Conservation (phyloP, 768 basidiomycete species). For the Arthromyces matolae region DNA sequence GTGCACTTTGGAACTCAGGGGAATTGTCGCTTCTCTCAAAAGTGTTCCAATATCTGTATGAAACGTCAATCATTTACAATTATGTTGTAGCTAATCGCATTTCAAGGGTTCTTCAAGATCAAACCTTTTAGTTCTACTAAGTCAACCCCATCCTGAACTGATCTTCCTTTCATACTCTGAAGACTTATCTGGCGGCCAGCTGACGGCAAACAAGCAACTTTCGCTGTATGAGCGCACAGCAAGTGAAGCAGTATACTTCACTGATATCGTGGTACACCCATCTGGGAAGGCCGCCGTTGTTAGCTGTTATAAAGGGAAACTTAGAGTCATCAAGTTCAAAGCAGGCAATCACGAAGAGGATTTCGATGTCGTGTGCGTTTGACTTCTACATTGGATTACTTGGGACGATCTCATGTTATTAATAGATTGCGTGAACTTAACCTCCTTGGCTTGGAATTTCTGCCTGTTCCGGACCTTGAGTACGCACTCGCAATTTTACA, state of each 20-base stretch:
- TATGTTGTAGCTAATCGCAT: conserved; percentile 12
- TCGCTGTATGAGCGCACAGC: conserved; percentile 53
- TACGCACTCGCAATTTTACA: conserved; percentile 65
- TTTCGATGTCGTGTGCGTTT: conserved; percentile 61
- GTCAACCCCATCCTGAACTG: conserved; percentile 74
- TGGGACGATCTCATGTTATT: no score
- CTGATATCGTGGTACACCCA: conserved; percentile 63
- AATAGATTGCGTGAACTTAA: conserved; percentile 63
- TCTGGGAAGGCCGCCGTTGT: conserved; percentile 57
- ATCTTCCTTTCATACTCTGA: conserved; percentile 55
- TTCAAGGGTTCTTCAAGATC: conserved; percentile 34
- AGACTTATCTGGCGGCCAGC: conserved; percentile 26
- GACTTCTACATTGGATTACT: no score
- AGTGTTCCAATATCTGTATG: conserved; percentile 53
- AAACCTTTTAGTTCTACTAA: conserved; percentile 64
- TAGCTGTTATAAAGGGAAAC: conserved; percentile 65
- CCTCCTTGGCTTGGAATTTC: conserved; percentile 62
- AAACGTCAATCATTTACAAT: conserved; percentile 9
- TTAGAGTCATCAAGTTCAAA: conserved; percentile 59
- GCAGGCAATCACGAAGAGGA: conserved; percentile 52
- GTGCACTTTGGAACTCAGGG: conserved; percentile 65
- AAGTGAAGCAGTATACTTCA: conserved; percentile 70
- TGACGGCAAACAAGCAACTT: conserved; percentile 42
- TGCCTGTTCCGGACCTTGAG: conserved; percentile 41
- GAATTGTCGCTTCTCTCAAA: conserved; percentile 55